Percentiles rank a stretch among this genome's conserved stretches.
Conservation (phyloP, 164 flowering plant species). For the Aristolochia californica region DNA sequence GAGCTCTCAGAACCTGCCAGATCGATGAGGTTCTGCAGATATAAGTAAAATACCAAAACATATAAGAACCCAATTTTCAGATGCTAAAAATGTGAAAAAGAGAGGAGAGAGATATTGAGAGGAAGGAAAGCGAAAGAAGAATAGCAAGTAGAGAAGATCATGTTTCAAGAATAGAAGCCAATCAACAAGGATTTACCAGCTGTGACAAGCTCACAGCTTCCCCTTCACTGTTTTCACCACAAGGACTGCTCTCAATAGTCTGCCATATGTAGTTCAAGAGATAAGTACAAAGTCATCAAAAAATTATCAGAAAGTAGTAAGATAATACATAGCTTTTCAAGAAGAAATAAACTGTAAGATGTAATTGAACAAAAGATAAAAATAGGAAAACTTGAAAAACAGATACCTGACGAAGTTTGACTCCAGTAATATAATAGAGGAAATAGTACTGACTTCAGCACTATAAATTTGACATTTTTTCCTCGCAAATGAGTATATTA, state of each 20-base stretch:
- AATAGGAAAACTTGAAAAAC: too few relatives aligned
- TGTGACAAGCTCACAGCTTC: constrained; percentile 90
- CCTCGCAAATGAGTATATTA: too few relatives aligned
- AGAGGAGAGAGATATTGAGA: not conserved
- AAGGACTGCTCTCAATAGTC: constrained; percentile 96
- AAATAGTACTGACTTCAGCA: too few relatives aligned
- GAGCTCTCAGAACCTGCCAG: constrained; percentile 99
- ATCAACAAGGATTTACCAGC: constrained; percentile 36
- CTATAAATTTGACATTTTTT: too few relatives aligned
- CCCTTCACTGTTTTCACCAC: constrained; percentile 69
- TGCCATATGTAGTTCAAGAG: constrained; percentile 18
- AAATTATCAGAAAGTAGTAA: not conserved
- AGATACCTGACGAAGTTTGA: too few relatives aligned
- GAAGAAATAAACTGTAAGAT: not conserved
- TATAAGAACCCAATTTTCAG: constrained; percentile 18
- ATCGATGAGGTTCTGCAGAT: constrained; percentile 99
- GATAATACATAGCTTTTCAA: not conserved
- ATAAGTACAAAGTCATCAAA: not conserved
- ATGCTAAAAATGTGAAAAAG: not conserved
- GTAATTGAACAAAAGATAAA: too few relatives aligned
- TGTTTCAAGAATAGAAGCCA: not conserved
- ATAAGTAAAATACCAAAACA: constrained; percentile 24
- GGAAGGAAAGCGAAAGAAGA: not conserved
- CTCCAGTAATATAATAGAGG: too few relatives aligned
- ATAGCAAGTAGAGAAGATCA: not conserved